phyloP scores from a whole-genome alignment of 176 grass and related monocot genomes.

The Avena insularis region DNA sequence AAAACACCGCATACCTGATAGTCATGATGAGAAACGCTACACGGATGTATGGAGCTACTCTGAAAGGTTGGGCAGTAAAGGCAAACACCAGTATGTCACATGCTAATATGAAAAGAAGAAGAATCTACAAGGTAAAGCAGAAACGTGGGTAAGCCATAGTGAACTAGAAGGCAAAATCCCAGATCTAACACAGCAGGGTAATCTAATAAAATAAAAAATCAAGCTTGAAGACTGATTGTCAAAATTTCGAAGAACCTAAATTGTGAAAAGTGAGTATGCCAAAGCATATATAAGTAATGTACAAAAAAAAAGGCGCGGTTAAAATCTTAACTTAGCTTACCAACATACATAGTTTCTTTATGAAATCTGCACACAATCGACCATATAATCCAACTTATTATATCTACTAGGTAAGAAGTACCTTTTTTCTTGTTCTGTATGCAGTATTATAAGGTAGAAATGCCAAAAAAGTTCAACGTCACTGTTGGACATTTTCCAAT shows the following conservation, averaged over 20 bases:
- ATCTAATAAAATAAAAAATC: constrained; percentile 9
- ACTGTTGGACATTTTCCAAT: constrained; percentile 13
- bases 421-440: constrained; percentile 10
- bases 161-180: constrained; percentile 3
- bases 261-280: constrained; percentile 11
- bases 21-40: constrained; percentile 80
- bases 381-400: background rate
- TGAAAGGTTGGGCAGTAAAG: constrained; percentile 73
- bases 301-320: background rate
- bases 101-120: constrained; percentile 86
- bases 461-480: background rate
- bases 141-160: constrained; percentile 35
- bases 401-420: constrained; percentile 16
- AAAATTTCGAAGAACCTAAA: constrained; percentile 23
- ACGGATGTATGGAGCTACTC: constrained; percentile 88
- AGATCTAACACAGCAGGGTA: constrained; percentile 9
- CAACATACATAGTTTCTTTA: background rate
- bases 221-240: constrained; percentile 14
- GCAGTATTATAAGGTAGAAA: background rate
- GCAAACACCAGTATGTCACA: constrained; percentile 80
- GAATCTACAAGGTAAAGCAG: constrained; percentile 65
- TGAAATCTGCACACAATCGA: background rate
- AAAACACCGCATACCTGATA: constrained; percentile 67
- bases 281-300: constrained; percentile 34
- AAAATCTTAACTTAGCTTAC: background rate